phyloP scores from a whole-genome alignment of 73 alveolate genomes.

The Paramecium octaurelia region DNA sequence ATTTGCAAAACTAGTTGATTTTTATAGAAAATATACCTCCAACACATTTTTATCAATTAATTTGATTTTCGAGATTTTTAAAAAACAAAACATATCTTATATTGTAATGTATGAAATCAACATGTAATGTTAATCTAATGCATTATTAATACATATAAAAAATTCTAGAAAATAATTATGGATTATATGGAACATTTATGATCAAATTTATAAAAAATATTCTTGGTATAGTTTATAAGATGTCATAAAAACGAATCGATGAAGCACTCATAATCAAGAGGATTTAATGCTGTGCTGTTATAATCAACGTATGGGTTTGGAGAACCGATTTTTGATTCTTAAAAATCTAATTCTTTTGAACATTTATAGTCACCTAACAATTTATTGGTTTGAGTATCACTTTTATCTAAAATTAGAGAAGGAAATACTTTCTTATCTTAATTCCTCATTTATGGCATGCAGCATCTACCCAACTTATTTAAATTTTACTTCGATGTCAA shows the following conservation, averaged over 20 bases:
- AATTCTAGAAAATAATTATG: neutral
- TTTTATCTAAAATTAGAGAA: neutral
- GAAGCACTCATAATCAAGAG: neutral
- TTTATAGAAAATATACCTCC: no score
- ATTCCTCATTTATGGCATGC: constrained; percentile 39
- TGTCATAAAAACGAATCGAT: constrained; percentile 21
- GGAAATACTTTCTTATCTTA: neutral
- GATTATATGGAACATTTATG: neutral
- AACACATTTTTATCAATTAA: no score
- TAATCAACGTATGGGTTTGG: constrained; percentile 47
- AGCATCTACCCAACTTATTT: constrained; percentile 42
- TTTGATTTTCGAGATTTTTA: neutral
- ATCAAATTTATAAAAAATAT: neutral
- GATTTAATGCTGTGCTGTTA: neutral
- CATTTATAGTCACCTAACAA: neutral
- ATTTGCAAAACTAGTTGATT: no score
- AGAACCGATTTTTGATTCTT: constrained; percentile 36
- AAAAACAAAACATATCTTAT: no score
- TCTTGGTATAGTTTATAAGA: neutral
- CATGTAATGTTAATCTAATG: neutral
- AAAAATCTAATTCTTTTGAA: neutral
- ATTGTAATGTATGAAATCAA: neutral
- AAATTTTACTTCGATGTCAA: constrained; percentile 45
- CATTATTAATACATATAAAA: neutral
- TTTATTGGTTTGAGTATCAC: neutral